Evolutionary conservation across 805 yeast species (phyloP).

Genomic region (Ogataea salicorniae): DNA sequence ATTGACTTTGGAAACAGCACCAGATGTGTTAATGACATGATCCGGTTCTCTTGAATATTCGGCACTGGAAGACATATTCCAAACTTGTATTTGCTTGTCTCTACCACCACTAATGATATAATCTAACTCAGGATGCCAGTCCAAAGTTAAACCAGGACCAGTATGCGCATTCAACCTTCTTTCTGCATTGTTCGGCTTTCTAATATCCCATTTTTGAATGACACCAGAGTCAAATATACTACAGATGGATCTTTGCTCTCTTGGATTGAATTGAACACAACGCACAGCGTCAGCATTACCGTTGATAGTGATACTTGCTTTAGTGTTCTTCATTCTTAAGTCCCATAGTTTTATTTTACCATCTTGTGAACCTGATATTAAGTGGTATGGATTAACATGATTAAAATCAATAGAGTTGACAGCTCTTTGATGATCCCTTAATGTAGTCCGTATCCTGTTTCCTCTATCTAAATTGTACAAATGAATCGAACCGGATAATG

Average conservation of each 20-base stretch:
- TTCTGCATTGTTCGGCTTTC: conserved; percentile 60
- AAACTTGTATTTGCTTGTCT: conserved; percentile 74
- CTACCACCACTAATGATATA: conserved; percentile 89
- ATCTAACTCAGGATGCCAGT: conserved; percentile 83
- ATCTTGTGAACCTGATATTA: conserved; percentile 72
- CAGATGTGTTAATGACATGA: conserved; percentile 64
- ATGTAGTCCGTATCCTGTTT: conserved; percentile 23
- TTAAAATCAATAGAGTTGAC: conserved; percentile 41
- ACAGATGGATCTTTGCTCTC: conserved; percentile 53
- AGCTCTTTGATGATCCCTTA: conserved; percentile 41
- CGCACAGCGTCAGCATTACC: conserved; percentile 71
- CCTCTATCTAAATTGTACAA: conserved; percentile 28
- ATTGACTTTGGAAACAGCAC: conserved; percentile 70
- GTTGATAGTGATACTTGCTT: conserved; percentile 45
- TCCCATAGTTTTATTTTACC: conserved; percentile 79
- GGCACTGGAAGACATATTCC: conserved; percentile 49
- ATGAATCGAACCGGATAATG: conserved; percentile 44
- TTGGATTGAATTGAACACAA: conserved; percentile 48
- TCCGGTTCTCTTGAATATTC: conserved; percentile 52
- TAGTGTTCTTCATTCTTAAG: conserved; percentile 41
- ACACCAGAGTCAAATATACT: conserved; percentile 88
- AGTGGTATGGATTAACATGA: conserved; percentile 33
- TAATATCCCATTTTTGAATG: conserved; percentile 80
- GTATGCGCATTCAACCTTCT: conserved; percentile 80
- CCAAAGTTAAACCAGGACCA: conserved; percentile 83